Conservation (phyloP, 2,329 filamentous ascomycete genomes). For the Alternaria viburni region DNA sequence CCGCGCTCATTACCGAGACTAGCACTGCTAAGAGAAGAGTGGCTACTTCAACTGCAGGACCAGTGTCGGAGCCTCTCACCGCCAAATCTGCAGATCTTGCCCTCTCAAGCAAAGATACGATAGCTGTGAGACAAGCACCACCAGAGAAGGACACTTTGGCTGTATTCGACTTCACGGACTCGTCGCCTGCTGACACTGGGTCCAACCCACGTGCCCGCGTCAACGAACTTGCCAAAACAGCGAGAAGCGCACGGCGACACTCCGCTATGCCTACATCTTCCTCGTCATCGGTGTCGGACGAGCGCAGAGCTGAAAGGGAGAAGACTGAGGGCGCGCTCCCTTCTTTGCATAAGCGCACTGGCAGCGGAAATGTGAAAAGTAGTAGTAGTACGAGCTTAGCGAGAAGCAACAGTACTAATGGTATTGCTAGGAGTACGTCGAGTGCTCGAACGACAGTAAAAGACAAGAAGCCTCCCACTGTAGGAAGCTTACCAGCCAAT, state of each 20-base stretch:
- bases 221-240: constrained; percentile 37
- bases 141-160: constrained; percentile 38
- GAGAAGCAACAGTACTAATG: constrained; percentile 20
- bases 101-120: constrained; percentile 6
- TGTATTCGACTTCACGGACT: constrained; percentile 48
- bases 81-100: constrained; percentile 2
- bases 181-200: constrained; percentile 33
- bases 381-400: constrained; percentile 18
- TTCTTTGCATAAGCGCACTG: constrained; percentile 34
- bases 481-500: constrained; percentile 7
- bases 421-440: constrained; percentile 11
- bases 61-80: constrained; percentile 3
- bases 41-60: not conserved
- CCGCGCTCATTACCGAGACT: constrained; percentile 41
- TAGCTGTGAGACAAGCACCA: constrained; percentile 18
- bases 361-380: constrained; percentile 31
- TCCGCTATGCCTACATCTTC: constrained; percentile 35
- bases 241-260: constrained; percentile 40
- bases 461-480: constrained; percentile 19
- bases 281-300: constrained; percentile 10
- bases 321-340: constrained; percentile 26
- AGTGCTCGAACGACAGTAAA: constrained; percentile 20
- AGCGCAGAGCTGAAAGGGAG: constrained; percentile 20
- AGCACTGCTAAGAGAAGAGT: constrained; percentile 34
- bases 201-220: constrained; percentile 28